phyloP scores from a whole-genome alignment of 1,284 basidiomycete genomes.

The Veloboletus limbatus region DNA sequence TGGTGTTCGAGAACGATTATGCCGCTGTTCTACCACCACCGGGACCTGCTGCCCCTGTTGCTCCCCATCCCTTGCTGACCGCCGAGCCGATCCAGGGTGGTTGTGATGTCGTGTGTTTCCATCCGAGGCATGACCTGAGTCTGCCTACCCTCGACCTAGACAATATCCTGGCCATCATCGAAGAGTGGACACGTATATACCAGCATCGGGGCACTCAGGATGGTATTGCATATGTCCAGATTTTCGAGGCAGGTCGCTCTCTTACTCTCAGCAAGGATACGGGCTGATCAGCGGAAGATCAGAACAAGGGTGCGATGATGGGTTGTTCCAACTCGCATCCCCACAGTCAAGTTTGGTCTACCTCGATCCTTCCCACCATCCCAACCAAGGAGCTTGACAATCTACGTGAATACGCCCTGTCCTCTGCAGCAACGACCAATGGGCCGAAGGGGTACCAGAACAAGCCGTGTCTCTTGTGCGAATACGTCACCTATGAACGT shows the following conservation, averaged over 20 bases:
- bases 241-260: conserved; percentile 67
- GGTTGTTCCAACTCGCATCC: conserved; percentile 96
- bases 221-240: conserved; percentile 80
- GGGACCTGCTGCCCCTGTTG: conserved; percentile 43
- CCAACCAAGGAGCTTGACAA: conserved; percentile 65
- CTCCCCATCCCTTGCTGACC: conserved; percentile 64
- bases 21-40: conserved; percentile 74
- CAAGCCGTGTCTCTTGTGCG: conserved; percentile 76
- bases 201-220: conserved; percentile 56
- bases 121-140: conserved; percentile 89
- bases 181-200: conserved; percentile 78
- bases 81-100: conserved; percentile 75
- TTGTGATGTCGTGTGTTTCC: conserved; percentile 91
- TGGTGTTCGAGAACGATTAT: conserved; percentile 84
- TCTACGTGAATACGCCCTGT: conserved; percentile 54
- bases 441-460: conserved; percentile 59
- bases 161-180: conserved; percentile 71
- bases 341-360: conserved; percentile 90
- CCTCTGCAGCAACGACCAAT: conserved; percentile 36
- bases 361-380: conserved; percentile 72
- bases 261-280: not conserved
- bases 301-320: conserved; percentile 97
- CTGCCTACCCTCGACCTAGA: conserved; percentile 66
- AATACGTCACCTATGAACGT: conserved; percentile 79
- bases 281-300: conserved; percentile 1